Conservation (phyloP, 2,329 filamentous ascomycete species). For the Ascochyta koolunga region DNA sequence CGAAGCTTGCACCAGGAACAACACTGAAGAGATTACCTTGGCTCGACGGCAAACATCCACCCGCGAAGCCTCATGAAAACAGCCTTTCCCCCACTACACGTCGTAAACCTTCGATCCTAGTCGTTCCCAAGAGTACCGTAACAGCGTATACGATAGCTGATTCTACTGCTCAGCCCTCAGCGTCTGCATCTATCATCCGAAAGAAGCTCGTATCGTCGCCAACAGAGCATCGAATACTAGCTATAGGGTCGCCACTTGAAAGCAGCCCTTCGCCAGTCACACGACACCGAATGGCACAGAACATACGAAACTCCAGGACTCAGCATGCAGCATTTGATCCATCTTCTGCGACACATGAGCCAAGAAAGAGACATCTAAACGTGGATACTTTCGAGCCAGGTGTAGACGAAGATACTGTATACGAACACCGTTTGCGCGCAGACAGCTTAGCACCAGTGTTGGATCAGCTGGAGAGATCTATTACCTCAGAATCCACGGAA, state of each 20-base stretch:
- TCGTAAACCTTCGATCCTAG: slow-evolving; percentile 6
- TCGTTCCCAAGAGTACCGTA: background rate
- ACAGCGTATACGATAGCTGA: background rate
- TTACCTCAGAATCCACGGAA: slow-evolving; percentile 24
- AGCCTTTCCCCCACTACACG: slow-evolving; percentile 14
- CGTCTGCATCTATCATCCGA: background rate
- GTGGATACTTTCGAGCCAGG: slow-evolving; percentile 17
- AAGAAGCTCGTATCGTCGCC: slow-evolving; percentile 15
- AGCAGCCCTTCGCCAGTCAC: slow-evolving; percentile 27
- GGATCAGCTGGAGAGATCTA: slow-evolving; percentile 29
- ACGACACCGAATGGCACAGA: slow-evolving; percentile 21
- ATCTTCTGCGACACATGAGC: slow-evolving; percentile 14
- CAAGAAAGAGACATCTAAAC: slow-evolving; percentile 22
- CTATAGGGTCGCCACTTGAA: slow-evolving; percentile 11
- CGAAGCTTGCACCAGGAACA: slow-evolving; percentile 18
- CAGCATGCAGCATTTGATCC: slow-evolving; percentile 2
- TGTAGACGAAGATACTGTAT: background rate
- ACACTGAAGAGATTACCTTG: slow-evolving; percentile 36
- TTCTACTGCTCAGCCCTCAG: background rate
- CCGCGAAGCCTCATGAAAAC: slow-evolving; percentile 1
- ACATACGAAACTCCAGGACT: slow-evolving; percentile 14
- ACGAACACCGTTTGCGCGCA: slow-evolving; percentile 14
- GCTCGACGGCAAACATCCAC: slow-evolving; percentile 34
- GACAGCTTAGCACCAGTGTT: slow-evolving; percentile 32
- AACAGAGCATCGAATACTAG: slow-evolving; percentile 8